Percentiles rank a stretch among this genome's conserved stretches.
phyloP scores from a whole-genome alignment of 495 filamentous ascomycete species.

The Podospora appendiculata region DNA sequence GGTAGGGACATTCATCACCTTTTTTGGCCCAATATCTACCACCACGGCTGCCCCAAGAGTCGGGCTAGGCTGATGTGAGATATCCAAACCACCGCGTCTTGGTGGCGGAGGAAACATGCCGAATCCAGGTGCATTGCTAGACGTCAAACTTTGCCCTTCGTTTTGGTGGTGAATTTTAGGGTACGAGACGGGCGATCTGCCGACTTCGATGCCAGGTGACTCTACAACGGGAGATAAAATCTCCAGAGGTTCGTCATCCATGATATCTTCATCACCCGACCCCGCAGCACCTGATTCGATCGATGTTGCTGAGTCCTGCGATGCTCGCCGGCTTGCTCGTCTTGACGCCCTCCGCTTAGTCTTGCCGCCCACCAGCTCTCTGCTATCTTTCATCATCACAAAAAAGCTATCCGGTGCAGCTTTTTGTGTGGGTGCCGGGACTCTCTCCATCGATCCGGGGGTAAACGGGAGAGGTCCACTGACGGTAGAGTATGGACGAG shows the following conservation, averaged over 20 bases:
- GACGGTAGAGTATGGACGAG: conserved; percentile 7
- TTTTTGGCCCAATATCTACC: not conserved
- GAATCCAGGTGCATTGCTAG: not conserved
- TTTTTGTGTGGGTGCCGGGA: not conserved
- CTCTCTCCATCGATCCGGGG: not conserved
- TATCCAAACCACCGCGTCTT: conserved; percentile 22
- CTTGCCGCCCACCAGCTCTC: conserved; percentile 9
- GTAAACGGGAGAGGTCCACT: not conserved
- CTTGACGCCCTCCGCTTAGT: conserved; percentile 6
- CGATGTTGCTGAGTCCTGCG: conserved; percentile 18
- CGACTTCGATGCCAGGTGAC: conserved; percentile 25
- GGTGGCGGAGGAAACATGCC: conserved; percentile 25
- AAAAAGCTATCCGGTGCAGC: conserved; percentile 6
- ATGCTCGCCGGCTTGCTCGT: conserved; percentile 9
- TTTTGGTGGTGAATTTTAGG: conserved; percentile 27
- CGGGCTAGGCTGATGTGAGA: conserved; percentile 25
- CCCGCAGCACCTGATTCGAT: conserved; percentile 18
- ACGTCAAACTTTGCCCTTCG: not conserved
- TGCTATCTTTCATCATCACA: conserved; percentile 6
- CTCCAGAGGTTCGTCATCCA: conserved; percentile 14
- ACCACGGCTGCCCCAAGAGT: conserved; percentile 9
- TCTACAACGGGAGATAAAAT: conserved; percentile 39
- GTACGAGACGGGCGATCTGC: conserved; percentile 33
- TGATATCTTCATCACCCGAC: conserved; percentile 15
- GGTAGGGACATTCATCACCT: conserved; percentile 6